phyloP scores from a whole-genome alignment of 2,329 filamentous ascomycete species.

The Sporothrix dimorphospora region DNA sequence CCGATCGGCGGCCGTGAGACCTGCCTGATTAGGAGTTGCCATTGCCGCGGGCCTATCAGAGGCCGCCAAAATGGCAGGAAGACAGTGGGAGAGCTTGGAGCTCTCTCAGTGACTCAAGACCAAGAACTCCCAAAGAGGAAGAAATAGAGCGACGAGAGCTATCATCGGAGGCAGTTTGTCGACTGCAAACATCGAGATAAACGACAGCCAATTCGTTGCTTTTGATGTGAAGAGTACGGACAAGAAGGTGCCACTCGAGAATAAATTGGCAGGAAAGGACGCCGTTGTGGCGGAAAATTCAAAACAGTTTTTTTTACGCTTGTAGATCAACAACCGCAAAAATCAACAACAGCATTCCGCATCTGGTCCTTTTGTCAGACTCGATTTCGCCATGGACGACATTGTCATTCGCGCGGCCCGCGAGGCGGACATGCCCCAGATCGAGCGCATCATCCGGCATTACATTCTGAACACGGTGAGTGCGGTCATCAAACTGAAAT shows the following conservation, averaged over 20 bases:
- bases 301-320: background rate
- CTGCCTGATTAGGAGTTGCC: slow-evolving; percentile 15
- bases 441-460: slow-evolving; percentile 21
- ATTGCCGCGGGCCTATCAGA: background rate
- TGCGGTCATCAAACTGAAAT: background rate
- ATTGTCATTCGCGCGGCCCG: slow-evolving; percentile 19
- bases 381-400: background rate
- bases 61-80: background rate
- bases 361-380: background rate
- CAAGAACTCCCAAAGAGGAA: background rate
- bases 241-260: background rate
- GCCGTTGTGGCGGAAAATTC: background rate
- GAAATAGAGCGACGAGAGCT: background rate
- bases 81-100: background rate
- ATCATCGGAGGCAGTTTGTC: background rate
- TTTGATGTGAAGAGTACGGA: background rate
- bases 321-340: background rate
- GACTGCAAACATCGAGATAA: background rate
- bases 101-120: background rate
- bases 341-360: background rate
- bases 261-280: background rate
- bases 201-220: background rate
- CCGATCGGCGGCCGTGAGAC: background rate
- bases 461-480: slow-evolving; percentile 25
- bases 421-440: slow-evolving; percentile 25